Evolutionary conservation across 2,329 filamentous ascomycete genomes (phyloP).

Genomic region (Cladophialophora psammophila): DNA sequence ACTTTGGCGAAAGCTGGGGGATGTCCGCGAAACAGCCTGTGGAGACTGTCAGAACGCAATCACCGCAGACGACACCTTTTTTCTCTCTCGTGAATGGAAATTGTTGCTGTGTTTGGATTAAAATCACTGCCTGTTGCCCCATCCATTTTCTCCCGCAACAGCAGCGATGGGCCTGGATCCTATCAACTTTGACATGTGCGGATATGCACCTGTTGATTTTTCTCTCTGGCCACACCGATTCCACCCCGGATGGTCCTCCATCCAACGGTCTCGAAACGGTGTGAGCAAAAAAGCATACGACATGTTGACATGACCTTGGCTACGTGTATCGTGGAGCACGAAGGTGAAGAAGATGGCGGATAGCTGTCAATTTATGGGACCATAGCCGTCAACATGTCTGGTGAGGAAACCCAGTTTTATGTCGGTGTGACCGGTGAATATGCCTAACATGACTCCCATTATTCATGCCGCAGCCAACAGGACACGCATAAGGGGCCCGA

Average conservation of each 20-base stretch:
- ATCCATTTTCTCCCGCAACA: slow-evolving; percentile 10
- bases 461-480: slow-evolving; percentile 16
- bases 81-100: slow-evolving; percentile 48
- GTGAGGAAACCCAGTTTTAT: slow-evolving; percentile 15
- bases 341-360: slow-evolving; percentile 14
- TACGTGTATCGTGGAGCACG: not conserved
- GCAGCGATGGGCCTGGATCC: slow-evolving; percentile 2
- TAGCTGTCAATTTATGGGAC: slow-evolving; percentile 25
- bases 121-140: slow-evolving; percentile 31
- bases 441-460: slow-evolving; percentile 31
- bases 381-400: slow-evolving; percentile 26
- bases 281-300: not conserved
- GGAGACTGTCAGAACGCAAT: slow-evolving; percentile 26
- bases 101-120: slow-evolving; percentile 54
- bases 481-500: slow-evolving; percentile 10
- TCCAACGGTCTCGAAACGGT: not conserved
- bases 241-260: not conserved
- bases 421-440: slow-evolving; percentile 26
- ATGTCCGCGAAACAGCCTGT: slow-evolving; percentile 20
- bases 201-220: not conserved
- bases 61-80: not conserved
- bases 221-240: not conserved
- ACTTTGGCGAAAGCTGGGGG: slow-evolving; percentile 36
- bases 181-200: slow-evolving; percentile 21
- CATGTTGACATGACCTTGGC: slow-evolving; percentile 6